A percentile compares a stretch with the other conserved stretches of the same genome.
Evolutionary conservation across 2,329 filamentous ascomycete genomes (phyloP).

Genomic region (Chaetomium olivaceum): DNA sequence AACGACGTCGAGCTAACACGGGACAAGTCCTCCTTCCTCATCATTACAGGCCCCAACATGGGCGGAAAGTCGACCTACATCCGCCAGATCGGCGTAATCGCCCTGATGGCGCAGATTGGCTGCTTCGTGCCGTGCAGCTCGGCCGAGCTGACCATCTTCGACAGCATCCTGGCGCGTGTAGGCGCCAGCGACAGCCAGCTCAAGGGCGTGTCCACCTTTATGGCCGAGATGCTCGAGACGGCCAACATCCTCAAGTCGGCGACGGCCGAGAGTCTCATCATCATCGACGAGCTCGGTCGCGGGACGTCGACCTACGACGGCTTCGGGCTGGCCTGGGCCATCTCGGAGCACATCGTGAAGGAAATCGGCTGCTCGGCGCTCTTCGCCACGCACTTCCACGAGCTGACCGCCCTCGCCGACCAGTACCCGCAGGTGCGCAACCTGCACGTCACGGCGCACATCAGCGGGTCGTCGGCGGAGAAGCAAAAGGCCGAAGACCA

Average conservation of each 20-base stretch:
- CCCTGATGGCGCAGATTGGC: slow-evolving; percentile 93
- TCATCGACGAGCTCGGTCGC: slow-evolving; percentile 95
- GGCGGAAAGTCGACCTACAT: slow-evolving; percentile 99
- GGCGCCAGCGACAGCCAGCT: slow-evolving; percentile 95
- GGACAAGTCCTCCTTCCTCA: slow-evolving; percentile 81
- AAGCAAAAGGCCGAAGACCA: slow-evolving; percentile 35
- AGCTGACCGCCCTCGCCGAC: slow-evolving; percentile 87
- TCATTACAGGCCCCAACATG: slow-evolving; percentile 99
- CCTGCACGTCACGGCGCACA: slow-evolving; percentile 93
- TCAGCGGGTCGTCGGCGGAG: slow-evolving; percentile 50
- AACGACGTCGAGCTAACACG: slow-evolving; percentile 86
- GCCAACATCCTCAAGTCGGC: slow-evolving; percentile 98
- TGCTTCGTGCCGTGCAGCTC: slow-evolving; percentile 92
- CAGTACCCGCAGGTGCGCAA: slow-evolving; percentile 87
- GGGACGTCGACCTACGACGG: slow-evolving; percentile 98
- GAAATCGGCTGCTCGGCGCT: slow-evolving; percentile 93
- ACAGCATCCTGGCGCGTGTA: slow-evolving; percentile 93
- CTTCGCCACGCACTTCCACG: slow-evolving; percentile 98
- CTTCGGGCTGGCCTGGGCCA: slow-evolving; percentile 98
- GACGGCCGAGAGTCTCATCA: slow-evolving; percentile 92
- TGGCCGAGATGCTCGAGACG: slow-evolving; percentile 99
- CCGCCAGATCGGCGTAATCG: slow-evolving; percentile 93
- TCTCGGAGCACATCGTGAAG: slow-evolving; percentile 93
- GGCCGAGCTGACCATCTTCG: slow-evolving; percentile 92
- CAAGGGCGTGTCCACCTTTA: slow-evolving; percentile 97